Percentiles rank a stretch among this genome's conserved stretches.
phyloP scores from a whole-genome alignment of 129 eudicot genomes.

The Glebionis coronaria region DNA sequence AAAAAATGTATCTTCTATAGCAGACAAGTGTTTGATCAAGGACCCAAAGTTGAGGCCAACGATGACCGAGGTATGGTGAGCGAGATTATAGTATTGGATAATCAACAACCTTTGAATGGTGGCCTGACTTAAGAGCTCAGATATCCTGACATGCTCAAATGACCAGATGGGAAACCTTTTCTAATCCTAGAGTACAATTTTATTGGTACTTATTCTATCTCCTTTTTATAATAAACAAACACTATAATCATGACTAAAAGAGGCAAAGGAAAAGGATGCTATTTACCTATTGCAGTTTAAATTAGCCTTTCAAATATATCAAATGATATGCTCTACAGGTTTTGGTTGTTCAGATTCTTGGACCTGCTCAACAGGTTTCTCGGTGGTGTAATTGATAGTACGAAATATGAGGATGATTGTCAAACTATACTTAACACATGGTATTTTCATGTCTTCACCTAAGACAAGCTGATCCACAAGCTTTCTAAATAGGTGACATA shows the following conservation, averaged over 20 bases:
- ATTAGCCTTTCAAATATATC: slow-evolving; percentile 11
- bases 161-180: too few relatives aligned
- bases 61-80: too few relatives aligned
- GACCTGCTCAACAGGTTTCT: slow-evolving; percentile 63
- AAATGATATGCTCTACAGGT: slow-evolving; percentile 13
- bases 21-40: too few relatives aligned
- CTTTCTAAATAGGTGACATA: slow-evolving; percentile 75
- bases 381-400: slow-evolving; percentile 71
- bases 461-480: slow-evolving; percentile 84
- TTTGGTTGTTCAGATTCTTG: too few relatives aligned
- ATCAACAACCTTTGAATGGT: too few relatives aligned
- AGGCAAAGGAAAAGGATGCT: slow-evolving; percentile 68
- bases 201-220: neutral
- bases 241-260: slow-evolving; percentile 66
- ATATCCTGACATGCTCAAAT: too few relatives aligned
- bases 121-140: too few relatives aligned
- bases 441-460: slow-evolving; percentile 79
- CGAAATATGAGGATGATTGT: slow-evolving; percentile 95
- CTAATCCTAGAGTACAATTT: too few relatives aligned
- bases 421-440: slow-evolving; percentile 77
- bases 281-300: too few relatives aligned
- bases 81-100: too few relatives aligned
- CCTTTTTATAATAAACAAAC: slow-evolving; percentile 42
- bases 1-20: too few relatives aligned
- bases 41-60: too few relatives aligned